Conservation (phyloP, 768 basidiomycete genomes). For the Tricholoma bakamatsutake region DNA sequence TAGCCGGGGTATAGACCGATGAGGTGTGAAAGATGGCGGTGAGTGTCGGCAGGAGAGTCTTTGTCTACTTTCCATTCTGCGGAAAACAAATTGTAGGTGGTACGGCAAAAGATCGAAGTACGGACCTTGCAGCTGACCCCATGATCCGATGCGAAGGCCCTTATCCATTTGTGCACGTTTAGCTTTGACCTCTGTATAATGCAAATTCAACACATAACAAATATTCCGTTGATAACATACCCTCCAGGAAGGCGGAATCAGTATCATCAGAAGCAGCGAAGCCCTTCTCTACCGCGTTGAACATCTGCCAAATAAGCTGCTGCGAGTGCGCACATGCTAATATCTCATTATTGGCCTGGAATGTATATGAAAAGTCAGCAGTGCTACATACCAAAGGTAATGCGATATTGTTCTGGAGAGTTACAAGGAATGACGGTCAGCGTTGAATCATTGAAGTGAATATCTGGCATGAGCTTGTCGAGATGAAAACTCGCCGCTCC, state of each 20-base stretch:
- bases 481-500: conserved; percentile 66
- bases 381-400: conserved; percentile 54
- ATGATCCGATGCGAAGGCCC: conserved; percentile 64
- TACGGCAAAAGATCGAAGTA: background rate
- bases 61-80: conserved; percentile 77
- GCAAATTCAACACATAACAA: background rate
- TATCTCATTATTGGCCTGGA: background rate
- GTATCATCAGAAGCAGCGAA: conserved; percentile 59
- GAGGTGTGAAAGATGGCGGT: conserved; percentile 74
- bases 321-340: conserved; percentile 72
- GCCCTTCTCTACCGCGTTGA: conserved; percentile 69
- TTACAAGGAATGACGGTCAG: conserved; percentile 71
- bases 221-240: conserved; percentile 22
- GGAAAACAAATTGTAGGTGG: background rate
- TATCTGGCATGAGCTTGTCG: conserved; percentile 62
- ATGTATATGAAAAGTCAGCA: background rate
- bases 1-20: conserved; percentile 77
- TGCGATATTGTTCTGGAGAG: conserved; percentile 67
- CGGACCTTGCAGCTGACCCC: conserved; percentile 74
- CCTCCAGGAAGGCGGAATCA: conserved; percentile 54
- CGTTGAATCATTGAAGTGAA: conserved; percentile 61
- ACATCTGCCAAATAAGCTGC: conserved; percentile 74
- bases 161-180: conserved; percentile 66
- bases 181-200: conserved; percentile 41
- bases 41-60: conserved; percentile 57